Evolutionary conservation across 1,284 basidiomycete genomes (phyloP).

Genomic region (Pholiota adiposa): DNA sequence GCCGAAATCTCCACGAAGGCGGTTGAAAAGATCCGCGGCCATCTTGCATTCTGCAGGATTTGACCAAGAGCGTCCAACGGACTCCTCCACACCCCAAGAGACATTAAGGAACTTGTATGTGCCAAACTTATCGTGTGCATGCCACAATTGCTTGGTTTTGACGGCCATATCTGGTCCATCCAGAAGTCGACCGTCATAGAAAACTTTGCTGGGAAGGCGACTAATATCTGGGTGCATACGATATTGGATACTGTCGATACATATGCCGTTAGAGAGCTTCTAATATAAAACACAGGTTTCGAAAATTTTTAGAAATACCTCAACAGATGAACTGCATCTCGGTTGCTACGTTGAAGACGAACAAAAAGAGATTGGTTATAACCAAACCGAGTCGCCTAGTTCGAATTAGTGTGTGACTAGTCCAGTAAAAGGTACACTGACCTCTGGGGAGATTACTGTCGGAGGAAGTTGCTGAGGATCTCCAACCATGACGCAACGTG

Average conservation of each 20-base stretch:
- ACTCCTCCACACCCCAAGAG: constrained; percentile 58
- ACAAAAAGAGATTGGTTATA: constrained; percentile 97
- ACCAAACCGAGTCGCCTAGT: constrained; percentile 72
- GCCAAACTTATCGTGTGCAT: constrained; percentile 78
- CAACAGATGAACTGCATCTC: constrained; percentile 86
- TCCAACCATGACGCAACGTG: constrained; percentile 93
- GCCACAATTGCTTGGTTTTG: constrained; percentile 90
- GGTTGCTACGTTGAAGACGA: constrained; percentile 81
- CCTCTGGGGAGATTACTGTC: constrained; percentile 90
- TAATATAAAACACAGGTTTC: neutral
- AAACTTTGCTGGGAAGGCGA: constrained; percentile 85
- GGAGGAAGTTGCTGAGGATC: constrained; percentile 98
- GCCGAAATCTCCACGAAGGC: constrained; percentile 72
- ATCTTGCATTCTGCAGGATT: constrained; percentile 82
- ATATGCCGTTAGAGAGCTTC: neutral
- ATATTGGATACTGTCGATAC: constrained; percentile 86
- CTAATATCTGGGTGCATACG: constrained; percentile 99
- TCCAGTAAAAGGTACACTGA: constrained; percentile 29
- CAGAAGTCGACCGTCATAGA: constrained; percentile 82
- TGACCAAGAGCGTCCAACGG: constrained; percentile 66
- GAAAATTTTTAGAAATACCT: constrained; percentile 55
- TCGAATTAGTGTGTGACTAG: neutral
- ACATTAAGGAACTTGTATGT: constrained; percentile 93
- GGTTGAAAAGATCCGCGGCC: constrained; percentile 81
- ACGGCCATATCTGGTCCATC: constrained; percentile 91